Evolutionary conservation across 2,329 filamentous ascomycete genomes (phyloP), one percentile per base, ranked within the genome.

Genomic region (Colletotrichum melonis): DNA sequence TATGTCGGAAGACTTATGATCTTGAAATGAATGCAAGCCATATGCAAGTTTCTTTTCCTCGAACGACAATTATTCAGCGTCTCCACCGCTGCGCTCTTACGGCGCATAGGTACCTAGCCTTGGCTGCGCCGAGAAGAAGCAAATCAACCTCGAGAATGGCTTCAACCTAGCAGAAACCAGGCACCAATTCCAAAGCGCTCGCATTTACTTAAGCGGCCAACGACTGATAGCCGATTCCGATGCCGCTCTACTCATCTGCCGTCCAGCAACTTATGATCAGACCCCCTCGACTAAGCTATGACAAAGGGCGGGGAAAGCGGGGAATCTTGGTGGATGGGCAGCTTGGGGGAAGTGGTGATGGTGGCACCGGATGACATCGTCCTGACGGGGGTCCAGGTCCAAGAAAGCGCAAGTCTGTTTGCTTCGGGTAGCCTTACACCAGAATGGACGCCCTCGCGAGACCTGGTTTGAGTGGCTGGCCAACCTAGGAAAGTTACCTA

Each of bases 251-350:
- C 19, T 26, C 30, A 54, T 26, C 38, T 65, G 24, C 24, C 57
- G 63, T 46, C 67, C 16, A 35, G 16, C 16, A 28, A 52, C 38
- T 24, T 67, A 16, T 46, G 62, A 30, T 55, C 72, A 76, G 7
- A 22, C 58, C 35, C 46, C 12, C 24, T 22, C 67, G 49, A 77
- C 77, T 79, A 78, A 80, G 78, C 79, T 73, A 79, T 81, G 77
- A 81, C 78, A 80, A 81, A 80, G 79, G 79, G 79, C 78, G 79
- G 79, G 79, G 76, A 77, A 73, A 63, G 73, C 76, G 75, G 77
- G 76, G 76, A 42, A 42, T 22, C 1, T 0, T 55, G 35, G 67
- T 35, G 63, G 60, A 42, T 22, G 67, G 24, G 57, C 38, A 32
- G 58, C 58, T 54, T 24, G 65, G 57, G 52, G 38, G 38, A 46